These are phyloP conservation scores for Lathyrus tuberosus DNA, from an alignment of 306 rosid genomes.

Conservation along the genomic window DNA sequence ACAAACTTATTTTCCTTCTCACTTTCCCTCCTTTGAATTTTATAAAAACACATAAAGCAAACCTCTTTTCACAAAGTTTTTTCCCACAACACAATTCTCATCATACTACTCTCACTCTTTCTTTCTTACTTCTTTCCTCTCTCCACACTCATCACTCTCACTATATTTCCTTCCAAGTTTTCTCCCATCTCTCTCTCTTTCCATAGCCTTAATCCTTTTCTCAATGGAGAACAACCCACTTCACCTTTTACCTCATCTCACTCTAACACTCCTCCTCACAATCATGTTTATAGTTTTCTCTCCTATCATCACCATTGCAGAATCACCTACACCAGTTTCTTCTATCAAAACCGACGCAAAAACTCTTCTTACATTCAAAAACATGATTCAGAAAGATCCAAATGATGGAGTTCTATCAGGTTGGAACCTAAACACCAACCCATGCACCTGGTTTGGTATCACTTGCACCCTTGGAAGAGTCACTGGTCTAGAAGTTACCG, in stretches of 20 bases:
- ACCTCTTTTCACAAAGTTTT: conserved; percentile 69
- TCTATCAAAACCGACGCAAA: conserved; percentile 71
- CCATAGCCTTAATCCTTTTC: conserved; percentile 44
- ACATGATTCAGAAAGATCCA: conserved; percentile 69
- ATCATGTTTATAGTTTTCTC: conserved; percentile 30
- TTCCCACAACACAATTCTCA: conserved; percentile 61
- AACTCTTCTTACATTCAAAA: conserved; percentile 75
- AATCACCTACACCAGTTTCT: conserved; percentile 39
- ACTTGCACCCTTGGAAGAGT: conserved; percentile 75
- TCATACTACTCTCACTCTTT: conserved; percentile 50
- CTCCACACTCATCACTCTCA: conserved; percentile 35
- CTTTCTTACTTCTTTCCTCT: conserved; percentile 36
- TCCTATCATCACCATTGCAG: conserved; percentile 47
- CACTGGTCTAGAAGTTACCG: conserved; percentile 67
- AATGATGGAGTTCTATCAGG: conserved; percentile 60
- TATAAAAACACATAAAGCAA: conserved; percentile 53
- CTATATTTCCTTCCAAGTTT: conserved; percentile 40
- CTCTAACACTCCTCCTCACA: conserved; percentile 42
- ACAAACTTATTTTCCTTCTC: conserved; percentile 50
- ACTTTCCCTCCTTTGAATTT: conserved; percentile 61
- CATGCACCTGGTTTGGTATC: conserved; percentile 86
- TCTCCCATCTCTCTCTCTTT: conserved; percentile 40
- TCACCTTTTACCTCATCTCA: conserved; percentile 52
- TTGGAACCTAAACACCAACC: conserved; percentile 62
- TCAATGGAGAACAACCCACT: conserved; percentile 67